phyloP scores from a whole-genome alignment of 768 basidiomycete species.

The Russula vinacea region DNA sequence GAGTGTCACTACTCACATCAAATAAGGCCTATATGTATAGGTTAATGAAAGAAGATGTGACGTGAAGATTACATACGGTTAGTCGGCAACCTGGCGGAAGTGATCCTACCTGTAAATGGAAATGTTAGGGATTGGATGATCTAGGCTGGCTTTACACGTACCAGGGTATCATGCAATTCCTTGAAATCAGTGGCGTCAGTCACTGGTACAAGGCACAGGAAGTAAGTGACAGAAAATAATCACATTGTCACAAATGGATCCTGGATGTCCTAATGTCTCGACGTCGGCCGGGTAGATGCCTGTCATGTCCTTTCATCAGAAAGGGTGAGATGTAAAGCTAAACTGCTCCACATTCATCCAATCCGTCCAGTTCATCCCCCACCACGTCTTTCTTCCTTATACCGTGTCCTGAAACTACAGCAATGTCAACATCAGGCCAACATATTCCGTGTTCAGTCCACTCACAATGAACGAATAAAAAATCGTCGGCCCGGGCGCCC shows the following conservation, averaged over 20 bases:
- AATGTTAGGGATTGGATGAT: neutral
- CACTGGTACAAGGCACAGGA: neutral
- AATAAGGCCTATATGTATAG: constrained; percentile 32
- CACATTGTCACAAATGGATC: constrained; percentile 89
- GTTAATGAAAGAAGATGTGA: constrained; percentile 1
- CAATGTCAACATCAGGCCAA: neutral
- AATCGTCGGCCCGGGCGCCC: constrained; percentile 75
- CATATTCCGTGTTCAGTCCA: constrained; percentile 4
- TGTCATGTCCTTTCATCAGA: constrained; percentile 32
- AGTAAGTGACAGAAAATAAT: constrained; percentile 32
- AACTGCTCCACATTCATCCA: constrained; percentile 59
- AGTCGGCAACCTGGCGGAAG: constrained; percentile 86
- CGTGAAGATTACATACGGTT: constrained; percentile 56
- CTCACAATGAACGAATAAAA: constrained; percentile 87
- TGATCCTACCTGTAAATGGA: constrained; percentile 41
- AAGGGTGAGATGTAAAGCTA: neutral
- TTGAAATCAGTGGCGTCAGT: constrained; percentile 32
- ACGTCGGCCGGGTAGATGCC: constrained; percentile 85
- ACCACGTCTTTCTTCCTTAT: constrained; percentile 82
- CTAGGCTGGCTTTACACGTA: constrained; percentile 33
- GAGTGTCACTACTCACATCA: constrained; percentile 31
- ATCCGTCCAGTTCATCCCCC: constrained; percentile 83
- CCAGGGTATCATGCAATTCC: constrained; percentile 78
- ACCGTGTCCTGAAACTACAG: constrained; percentile 85
- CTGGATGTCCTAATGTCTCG: constrained; percentile 53